phyloP scores from a whole-genome alignment of 495 filamentous ascomycete species.

The Paragyromitra xinjiangensis region DNA sequence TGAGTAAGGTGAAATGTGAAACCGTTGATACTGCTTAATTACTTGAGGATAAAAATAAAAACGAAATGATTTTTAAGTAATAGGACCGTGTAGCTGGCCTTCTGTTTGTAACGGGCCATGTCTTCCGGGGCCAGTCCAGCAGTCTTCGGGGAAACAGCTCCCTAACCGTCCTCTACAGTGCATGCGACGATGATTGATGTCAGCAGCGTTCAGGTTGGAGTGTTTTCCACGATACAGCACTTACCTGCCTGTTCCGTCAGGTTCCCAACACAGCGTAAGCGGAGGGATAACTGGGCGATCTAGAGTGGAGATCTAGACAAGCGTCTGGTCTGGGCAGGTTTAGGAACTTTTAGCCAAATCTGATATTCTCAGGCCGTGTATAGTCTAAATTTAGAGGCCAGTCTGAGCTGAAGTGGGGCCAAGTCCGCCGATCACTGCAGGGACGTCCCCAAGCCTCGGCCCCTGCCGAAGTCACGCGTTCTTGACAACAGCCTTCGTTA shows the following conservation, averaged over 20 bases:
- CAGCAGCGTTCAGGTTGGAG: too few species aligned
- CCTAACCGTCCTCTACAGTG: neutral
- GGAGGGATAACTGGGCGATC: too few species aligned
- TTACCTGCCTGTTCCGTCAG: neutral
- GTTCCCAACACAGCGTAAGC: neutral
- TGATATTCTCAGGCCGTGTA: neutral
- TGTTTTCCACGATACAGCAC: neutral
- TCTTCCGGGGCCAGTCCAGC: neutral
- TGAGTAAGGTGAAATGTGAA: neutral
- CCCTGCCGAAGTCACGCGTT: neutral
- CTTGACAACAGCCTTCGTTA: neutral
- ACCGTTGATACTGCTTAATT: conserved; percentile 3
- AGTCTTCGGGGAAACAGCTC: neutral
- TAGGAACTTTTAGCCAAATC: neutral
- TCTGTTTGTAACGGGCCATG: neutral
- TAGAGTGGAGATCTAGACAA: too few species aligned
- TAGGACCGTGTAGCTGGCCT: neutral
- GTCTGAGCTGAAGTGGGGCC: neutral
- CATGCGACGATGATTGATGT: too few species aligned
- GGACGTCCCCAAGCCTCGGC: neutral
- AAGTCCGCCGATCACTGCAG: conserved; percentile 5
- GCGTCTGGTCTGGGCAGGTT: neutral
- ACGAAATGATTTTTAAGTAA: neutral
- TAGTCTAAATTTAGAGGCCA: conserved; percentile 16
- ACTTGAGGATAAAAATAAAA: conserved; percentile 25